phyloP scores from a whole-genome alignment of 2,329 filamentous ascomycete species.

The Phialocephala sp. region DNA sequence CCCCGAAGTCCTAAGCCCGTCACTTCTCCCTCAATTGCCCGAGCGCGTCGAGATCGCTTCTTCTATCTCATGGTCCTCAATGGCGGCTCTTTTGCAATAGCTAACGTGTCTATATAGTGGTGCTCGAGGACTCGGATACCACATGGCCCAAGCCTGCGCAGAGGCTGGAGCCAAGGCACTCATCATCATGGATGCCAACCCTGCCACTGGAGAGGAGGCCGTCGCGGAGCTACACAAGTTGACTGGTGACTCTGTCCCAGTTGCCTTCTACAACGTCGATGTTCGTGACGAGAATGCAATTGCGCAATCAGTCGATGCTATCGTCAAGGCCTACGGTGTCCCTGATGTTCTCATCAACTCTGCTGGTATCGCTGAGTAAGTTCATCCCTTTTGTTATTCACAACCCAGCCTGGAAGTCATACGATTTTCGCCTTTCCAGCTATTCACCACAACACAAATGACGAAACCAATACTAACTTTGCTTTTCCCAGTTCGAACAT shows the following conservation, averaged over 20 bases:
- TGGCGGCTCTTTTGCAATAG: background rate
- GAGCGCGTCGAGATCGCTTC: too few species aligned
- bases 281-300: conserved; percentile 77
- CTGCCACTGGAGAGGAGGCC: conserved; percentile 72
- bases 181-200: conserved; percentile 76
- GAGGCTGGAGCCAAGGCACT: conserved; percentile 78
- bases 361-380: conserved; percentile 76
- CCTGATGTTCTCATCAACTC: conserved; percentile 81
- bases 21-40: background rate
- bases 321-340: conserved; percentile 57
- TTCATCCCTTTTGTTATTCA: conserved; percentile 21
- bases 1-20: conserved; percentile 2
- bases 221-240: conserved; percentile 73
- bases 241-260: conserved; percentile 66
- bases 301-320: conserved; percentile 35
- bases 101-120: conserved; percentile 56
- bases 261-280: conserved; percentile 80
- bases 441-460: too few species aligned
- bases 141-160: conserved; percentile 78
- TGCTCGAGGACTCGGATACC: conserved; percentile 77
- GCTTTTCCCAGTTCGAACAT: conserved; percentile 67
- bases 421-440: too few species aligned
- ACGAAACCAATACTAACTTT: conserved; percentile 22
- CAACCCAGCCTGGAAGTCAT: too few species aligned
- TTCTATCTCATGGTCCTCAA: background rate